Evolutionary conservation across 2,329 filamentous ascomycete genomes (phyloP).

Genomic region (Exophiala spinifera): DNA sequence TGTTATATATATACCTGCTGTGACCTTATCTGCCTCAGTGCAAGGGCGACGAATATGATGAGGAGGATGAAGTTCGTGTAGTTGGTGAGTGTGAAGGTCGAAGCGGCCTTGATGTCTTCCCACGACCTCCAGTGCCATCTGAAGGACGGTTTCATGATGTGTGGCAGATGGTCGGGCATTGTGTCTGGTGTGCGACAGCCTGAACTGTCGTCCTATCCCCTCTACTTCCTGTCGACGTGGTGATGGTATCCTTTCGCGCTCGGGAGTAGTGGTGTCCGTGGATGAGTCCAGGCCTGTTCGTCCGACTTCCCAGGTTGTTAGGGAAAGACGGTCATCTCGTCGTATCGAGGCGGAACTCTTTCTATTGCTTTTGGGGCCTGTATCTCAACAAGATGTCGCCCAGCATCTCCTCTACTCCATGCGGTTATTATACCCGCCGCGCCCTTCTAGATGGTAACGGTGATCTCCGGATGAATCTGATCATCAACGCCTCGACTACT

Average conservation of each 20-base stretch:
- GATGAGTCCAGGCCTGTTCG: too few species aligned
- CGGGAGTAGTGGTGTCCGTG: too few species aligned
- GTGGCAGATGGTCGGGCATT: slow-evolving; percentile 13
- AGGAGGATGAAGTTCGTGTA: slow-evolving; percentile 25
- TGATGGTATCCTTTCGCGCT: too few species aligned
- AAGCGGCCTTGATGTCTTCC: slow-evolving; percentile 22
- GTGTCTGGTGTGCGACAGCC: not conserved
- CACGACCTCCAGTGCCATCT: slow-evolving; percentile 24
- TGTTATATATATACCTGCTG: slow-evolving; percentile 21
- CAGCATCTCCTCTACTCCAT: too few species aligned
- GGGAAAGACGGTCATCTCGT: not conserved
- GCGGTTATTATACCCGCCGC: too few species aligned
- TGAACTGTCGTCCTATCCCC: too few species aligned
- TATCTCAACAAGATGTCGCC: too few species aligned
- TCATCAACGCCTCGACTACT: not conserved
- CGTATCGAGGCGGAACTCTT: too few species aligned
- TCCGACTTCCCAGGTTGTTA: not conserved
- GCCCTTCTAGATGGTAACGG: too few species aligned
- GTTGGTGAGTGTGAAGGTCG: slow-evolving; percentile 24
- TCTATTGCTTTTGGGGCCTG: too few species aligned
- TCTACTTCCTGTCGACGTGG: not conserved
- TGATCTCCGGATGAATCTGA: too few species aligned
- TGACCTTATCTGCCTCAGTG: slow-evolving; percentile 16
- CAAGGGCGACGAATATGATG: slow-evolving; percentile 16
- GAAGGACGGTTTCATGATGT: slow-evolving; percentile 32